A percentile compares a stretch with the other conserved stretches of the same genome.
These are phyloP conservation scores for Fusarium lyarnte DNA, from an alignment of 2,329 filamentous ascomycete genomes.

Conservation along the genomic window DNA sequence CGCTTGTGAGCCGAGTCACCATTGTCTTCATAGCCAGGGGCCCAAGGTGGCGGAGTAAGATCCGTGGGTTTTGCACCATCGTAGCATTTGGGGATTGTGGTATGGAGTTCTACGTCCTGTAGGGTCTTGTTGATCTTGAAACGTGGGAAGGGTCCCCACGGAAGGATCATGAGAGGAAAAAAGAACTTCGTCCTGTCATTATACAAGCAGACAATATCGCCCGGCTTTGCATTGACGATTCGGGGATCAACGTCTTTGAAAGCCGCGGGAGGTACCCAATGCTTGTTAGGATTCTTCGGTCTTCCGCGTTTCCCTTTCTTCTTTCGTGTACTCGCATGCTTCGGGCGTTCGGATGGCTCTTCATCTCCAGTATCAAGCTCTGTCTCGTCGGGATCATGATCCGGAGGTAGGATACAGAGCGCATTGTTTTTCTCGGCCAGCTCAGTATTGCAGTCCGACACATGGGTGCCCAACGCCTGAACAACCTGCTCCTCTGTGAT, in stretches of 20 bases:
- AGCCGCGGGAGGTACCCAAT: not conserved
- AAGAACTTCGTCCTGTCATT: not conserved
- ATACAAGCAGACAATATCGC: not conserved
- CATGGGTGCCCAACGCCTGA: not conserved
- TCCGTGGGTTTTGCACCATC: not conserved
- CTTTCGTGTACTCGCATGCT: not conserved
- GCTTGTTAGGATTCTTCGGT: not conserved
- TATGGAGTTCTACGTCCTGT: not conserved
- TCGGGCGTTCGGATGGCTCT: not conserved
- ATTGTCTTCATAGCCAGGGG: not conserved
- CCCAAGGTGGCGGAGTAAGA: not conserved
- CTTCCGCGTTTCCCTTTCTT: not conserved
- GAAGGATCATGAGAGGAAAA: not conserved
- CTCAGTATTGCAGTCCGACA: not conserved
- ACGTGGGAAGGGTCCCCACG: not conserved
- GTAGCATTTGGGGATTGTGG: not conserved
- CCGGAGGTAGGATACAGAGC: fast-evolving
- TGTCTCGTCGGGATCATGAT: not conserved
- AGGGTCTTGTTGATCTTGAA: not conserved
- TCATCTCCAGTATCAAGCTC: not conserved
- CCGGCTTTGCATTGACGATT: not conserved
- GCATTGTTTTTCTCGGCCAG: not conserved
- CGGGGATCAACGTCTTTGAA: not conserved
- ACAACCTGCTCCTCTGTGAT: not conserved
- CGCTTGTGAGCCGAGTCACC: not conserved